Evolutionary conservation across 441 rosid species (phyloP), one percentile per base, ranked within the genome.

Genomic region (Francoa sonchifolia): DNA sequence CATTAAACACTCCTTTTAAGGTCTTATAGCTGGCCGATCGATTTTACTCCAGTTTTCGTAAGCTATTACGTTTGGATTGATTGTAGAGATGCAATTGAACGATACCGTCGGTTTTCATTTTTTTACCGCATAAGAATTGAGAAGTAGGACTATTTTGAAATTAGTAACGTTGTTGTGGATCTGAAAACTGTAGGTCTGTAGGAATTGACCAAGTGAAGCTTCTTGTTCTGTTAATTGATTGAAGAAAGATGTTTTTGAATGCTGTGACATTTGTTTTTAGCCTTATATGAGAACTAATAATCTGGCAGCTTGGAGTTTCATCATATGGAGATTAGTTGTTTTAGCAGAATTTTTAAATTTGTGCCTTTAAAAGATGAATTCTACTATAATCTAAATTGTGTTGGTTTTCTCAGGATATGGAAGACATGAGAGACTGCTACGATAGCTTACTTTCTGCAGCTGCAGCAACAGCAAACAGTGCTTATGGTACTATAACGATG

Each of bases 391-490:
- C 25, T 6, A 21, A 21, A 21, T 21, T 21, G 3, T 21, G 6
- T 48, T 19, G 1, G 25, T 30, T 50, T 35, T 45, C 27, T 55
- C 58, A 74, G 88, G 78, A 72, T 38, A 68, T 79, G 57, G 54
- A 66, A 10, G 78, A 75, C 39, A 79, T 79, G 74, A 79, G 67
- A 61, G 71, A 73, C 50, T 75, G 83, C 66, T 79, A 76, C 28
- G 84, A 79, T 45, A 62, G 75, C 57, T 71, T 79, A 57, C 79
- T 79, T 54, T 59, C 78, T 52, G 77, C 84, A 11, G 89, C 81
- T 1, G 81, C 89, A 10, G 84, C 84, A 10, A 63, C 81, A 15
- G 76, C 69, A 0, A 76, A 76, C 41, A 57, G 73, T 50, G 77
- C 72, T 39, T 78, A 63, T 35, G 82, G 88, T 78, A 66, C 38